Conservation (phyloP, 2,329 filamentous ascomycete genomes). For the Davidsoniella australis region DNA sequence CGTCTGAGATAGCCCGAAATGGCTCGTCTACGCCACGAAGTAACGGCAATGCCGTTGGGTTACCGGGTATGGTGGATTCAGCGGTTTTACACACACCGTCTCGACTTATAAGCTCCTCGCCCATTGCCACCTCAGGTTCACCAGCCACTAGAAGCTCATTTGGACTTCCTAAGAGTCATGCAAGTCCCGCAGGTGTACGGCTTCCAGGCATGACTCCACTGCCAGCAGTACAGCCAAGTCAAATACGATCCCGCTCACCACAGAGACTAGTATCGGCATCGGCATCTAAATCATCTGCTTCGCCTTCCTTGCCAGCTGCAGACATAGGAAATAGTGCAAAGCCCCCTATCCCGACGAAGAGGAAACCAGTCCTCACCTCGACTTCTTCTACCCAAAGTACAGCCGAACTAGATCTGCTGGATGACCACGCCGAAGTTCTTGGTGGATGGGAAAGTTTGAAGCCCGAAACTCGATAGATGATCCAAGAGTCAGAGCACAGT, state of each 20-base stretch:
- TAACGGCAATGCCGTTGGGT: not conserved
- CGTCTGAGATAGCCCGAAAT: not conserved
- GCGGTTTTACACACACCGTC: no score
- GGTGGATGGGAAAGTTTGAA: slow-evolving; percentile 39
- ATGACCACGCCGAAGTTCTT: slow-evolving; percentile 29
- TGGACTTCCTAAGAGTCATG: no score
- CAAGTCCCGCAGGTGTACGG: not conserved
- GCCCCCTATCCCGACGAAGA: slow-evolving; percentile 12
- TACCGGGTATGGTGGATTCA: slow-evolving; percentile 4
- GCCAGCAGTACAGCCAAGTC: not conserved
- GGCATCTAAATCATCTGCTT: no score
- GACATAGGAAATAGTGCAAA: not conserved
- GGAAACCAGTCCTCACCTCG: slow-evolving; percentile 17
- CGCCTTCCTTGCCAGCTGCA: not conserved
- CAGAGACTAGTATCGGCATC: not conserved
- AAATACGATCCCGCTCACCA: not conserved
- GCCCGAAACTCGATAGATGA: slow-evolving; percentile 18
- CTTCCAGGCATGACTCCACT: slow-evolving; percentile 5
- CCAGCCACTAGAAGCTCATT: no score
- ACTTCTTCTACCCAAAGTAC: slow-evolving; percentile 13
- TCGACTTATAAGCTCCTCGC: no score
- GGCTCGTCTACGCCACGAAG: not conserved
- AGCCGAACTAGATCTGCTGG: slow-evolving; percentile 28
- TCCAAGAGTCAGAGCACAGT: no score
- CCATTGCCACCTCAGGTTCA: no score